Evolutionary conservation across 2,329 filamentous ascomycete genomes (phyloP).

Genomic region (Alternaria panax): DNA sequence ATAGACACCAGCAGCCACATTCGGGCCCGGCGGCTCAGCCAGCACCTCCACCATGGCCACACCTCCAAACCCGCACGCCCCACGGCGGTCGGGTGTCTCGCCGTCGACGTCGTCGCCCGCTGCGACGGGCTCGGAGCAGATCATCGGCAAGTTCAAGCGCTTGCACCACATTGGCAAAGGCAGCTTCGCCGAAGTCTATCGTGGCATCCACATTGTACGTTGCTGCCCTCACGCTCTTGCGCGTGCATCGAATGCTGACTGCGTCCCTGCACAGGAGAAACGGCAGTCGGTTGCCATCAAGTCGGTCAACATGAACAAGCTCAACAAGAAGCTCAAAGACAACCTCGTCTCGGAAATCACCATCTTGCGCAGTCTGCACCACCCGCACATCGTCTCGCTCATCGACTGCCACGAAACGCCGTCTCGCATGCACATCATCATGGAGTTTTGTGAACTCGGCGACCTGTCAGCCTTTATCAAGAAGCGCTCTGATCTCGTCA

Average conservation of each 20-base stretch:
- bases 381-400: constrained; percentile 95
- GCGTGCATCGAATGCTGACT: neutral
- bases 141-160: constrained; percentile 79
- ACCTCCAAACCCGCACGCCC: constrained; percentile 38
- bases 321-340: constrained; percentile 95
- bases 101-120: constrained; percentile 42
- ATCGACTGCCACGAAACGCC: constrained; percentile 91
- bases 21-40: constrained; percentile 37
- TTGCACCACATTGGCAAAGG: constrained; percentile 94
- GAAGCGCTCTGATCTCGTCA: constrained; percentile 81
- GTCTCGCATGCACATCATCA: constrained; percentile 92
- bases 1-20: constrained; percentile 15
- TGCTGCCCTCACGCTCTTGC: neutral
- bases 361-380: constrained; percentile 90
- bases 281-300: constrained; percentile 92
- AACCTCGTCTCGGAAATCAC: constrained; percentile 95
- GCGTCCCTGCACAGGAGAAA: constrained; percentile 65
- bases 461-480: constrained; percentile 96
- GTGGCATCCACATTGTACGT: constrained; percentile 79
- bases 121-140: constrained; percentile 31
- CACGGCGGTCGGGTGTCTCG: constrained; percentile 49
- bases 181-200: constrained; percentile 95
- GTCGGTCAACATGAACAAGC: constrained; percentile 86
- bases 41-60: constrained; percentile 47
- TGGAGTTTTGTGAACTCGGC: constrained; percentile 97